phyloP scores from a whole-genome alignment of 176 grass and related monocot genomes.

The Musa beccarii region DNA sequence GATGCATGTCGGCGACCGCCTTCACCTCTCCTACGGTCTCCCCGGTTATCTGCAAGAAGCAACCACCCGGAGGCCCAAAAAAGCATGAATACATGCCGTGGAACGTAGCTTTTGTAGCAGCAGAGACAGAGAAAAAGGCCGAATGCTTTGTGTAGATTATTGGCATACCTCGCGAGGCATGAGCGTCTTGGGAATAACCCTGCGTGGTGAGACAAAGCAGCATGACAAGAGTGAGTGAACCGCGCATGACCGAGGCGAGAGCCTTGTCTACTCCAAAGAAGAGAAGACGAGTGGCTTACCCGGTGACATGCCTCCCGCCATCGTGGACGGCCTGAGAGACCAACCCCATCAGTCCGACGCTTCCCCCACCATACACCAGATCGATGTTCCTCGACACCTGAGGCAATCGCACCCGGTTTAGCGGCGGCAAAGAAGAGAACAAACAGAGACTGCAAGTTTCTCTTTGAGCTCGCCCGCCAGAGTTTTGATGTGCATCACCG shows the following conservation, averaged over 20 bases:
- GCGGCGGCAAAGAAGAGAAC: neutral
- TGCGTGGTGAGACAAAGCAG: conserved; percentile 52
- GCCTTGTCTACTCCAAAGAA: neutral
- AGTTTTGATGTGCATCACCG: too few species aligned
- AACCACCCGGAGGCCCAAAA: neutral
- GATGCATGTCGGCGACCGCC: conserved; percentile 92
- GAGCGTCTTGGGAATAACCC: conserved; percentile 99
- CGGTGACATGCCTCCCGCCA: conserved; percentile 90
- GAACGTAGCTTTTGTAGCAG: too few species aligned
- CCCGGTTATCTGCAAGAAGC: conserved; percentile 66
- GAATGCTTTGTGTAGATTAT: neutral
- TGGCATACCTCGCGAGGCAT: conserved; percentile 84
- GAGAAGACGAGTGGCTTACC: conserved; percentile 35
- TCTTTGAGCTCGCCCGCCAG: too few species aligned
- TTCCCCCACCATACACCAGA: conserved; percentile 96
- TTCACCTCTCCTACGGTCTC: conserved; percentile 91
- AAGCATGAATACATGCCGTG: conserved; percentile 2
- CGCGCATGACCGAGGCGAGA: neutral
- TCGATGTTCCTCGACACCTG: conserved; percentile 85
- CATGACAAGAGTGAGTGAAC: conserved; percentile 22
- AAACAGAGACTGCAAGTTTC: too few species aligned
- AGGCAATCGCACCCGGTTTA: neutral
- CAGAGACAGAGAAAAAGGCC: neutral
- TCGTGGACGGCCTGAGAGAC: conserved; percentile 90
- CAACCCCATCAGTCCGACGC: conserved; percentile 93